phyloP scores from a whole-genome alignment of 495 filamentous ascomycete genomes.

The Lasiosphaeria hispida region DNA sequence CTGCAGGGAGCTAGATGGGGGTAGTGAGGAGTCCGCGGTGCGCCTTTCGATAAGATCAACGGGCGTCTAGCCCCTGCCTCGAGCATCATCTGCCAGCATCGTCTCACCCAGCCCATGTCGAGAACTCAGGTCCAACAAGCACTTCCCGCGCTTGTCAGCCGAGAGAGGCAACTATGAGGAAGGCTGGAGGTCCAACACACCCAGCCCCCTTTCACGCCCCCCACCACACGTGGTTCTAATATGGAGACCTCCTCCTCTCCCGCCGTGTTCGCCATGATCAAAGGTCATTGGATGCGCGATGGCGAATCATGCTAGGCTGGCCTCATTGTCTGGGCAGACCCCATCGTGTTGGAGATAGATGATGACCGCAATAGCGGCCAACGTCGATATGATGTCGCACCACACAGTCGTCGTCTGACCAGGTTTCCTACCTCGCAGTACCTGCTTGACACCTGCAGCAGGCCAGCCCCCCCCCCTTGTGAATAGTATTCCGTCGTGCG shows the following conservation, averaged over 20 bases:
- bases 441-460: conserved; percentile 30
- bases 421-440: conserved; percentile 29
- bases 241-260: conserved; percentile 21
- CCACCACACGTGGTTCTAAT: conserved; percentile 31
- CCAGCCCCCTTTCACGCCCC: conserved; percentile 9
- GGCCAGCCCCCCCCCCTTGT: conserved; percentile 16
- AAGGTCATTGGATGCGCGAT: conserved; percentile 13
- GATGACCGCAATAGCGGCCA: conserved; percentile 16
- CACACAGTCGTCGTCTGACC: conserved; percentile 24
- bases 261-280: conserved; percentile 22
- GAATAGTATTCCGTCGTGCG: conserved; percentile 12
- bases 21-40: background rate
- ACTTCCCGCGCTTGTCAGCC: conserved; percentile 13
- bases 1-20: background rate
- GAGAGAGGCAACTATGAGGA: conserved; percentile 12
- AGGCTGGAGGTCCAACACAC: conserved; percentile 4
- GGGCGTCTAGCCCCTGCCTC: conserved; percentile 18
- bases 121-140: conserved; percentile 15
- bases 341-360: conserved; percentile 33
- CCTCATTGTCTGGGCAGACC: conserved; percentile 10
- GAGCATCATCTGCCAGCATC: conserved; percentile 6
- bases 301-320: conserved; percentile 23
- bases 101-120: conserved; percentile 3
- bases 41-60: conserved; percentile 17
- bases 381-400: conserved; percentile 22